Conservation (phyloP, 2,329 filamentous ascomycete species). For the Chaetomium strumarium region DNA sequence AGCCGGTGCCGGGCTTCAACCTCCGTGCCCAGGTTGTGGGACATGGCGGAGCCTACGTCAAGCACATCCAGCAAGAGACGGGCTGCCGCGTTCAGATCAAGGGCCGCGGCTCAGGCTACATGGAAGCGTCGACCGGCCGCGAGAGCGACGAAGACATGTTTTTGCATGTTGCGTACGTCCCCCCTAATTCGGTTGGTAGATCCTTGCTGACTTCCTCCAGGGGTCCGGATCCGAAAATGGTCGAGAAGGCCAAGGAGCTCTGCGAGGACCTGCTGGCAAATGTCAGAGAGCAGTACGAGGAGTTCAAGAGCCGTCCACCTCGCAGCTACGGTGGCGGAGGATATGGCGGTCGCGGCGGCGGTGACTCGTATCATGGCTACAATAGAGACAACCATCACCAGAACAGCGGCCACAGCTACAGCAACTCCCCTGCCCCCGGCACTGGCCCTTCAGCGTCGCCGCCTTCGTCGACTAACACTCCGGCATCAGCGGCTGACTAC, state of each 20-base stretch:
- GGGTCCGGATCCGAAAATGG: slow-evolving; percentile 80
- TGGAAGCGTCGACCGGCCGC: slow-evolving; percentile 77
- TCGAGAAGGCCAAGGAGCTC: slow-evolving; percentile 78
- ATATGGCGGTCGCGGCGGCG: slow-evolving; percentile 36
- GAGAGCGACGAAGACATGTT: slow-evolving; percentile 98
- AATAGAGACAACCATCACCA: slow-evolving; percentile 32
- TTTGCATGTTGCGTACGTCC: slow-evolving; percentile 80
- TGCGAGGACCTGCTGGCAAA: slow-evolving; percentile 83
- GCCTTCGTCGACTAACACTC: slow-evolving; percentile 37
- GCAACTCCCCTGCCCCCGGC: slow-evolving; percentile 36
- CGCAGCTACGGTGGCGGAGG: slow-evolving; percentile 41
- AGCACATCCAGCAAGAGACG: slow-evolving; percentile 95
- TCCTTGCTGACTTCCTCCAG: slow-evolving; percentile 44
- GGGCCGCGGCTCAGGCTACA: slow-evolving; percentile 88
- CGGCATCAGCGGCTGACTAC: slow-evolving; percentile 56
- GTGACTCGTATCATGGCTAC: slow-evolving; percentile 28
- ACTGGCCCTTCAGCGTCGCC: slow-evolving; percentile 35
- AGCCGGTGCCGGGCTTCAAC: slow-evolving; percentile 91
- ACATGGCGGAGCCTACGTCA: slow-evolving; percentile 89
- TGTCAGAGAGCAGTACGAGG: slow-evolving; percentile 84
- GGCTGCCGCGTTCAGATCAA: slow-evolving; percentile 97
- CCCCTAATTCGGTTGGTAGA: background rate
- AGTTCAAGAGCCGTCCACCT: slow-evolving; percentile 77
- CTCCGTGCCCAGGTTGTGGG: slow-evolving; percentile 93
- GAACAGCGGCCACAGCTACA: slow-evolving; percentile 33